phyloP scores from a whole-genome alignment of 2,329 filamentous ascomycete species.

The Fulvia fulva region DNA sequence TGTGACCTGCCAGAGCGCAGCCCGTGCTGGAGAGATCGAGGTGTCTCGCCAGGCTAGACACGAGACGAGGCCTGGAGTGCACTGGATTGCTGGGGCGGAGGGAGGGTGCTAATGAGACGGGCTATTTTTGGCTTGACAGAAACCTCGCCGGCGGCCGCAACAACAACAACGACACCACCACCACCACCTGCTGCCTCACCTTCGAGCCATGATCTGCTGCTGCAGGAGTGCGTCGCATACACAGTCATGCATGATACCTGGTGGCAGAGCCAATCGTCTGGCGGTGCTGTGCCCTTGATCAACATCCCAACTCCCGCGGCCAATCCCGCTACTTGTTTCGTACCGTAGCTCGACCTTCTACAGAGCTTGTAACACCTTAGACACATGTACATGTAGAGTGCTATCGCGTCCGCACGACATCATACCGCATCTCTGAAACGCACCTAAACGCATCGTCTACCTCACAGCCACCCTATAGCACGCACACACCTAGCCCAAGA shows the following conservation, averaged over 20 bases:
- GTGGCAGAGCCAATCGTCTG: neutral
- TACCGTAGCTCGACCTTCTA: neutral
- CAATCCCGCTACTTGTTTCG: neutral
- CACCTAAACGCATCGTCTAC: neutral
- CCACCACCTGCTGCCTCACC: no score
- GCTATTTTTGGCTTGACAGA: neutral
- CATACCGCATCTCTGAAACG: conserved; percentile 8
- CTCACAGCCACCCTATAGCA: neutral
- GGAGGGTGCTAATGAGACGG: neutral
- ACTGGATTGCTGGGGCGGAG: neutral
- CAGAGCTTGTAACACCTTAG: neutral
- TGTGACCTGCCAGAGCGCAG: neutral
- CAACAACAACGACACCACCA: neutral
- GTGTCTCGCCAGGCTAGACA: neutral
- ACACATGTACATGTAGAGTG: neutral
- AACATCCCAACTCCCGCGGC: neutral
- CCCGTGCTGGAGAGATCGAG: neutral
- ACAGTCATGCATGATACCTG: neutral
- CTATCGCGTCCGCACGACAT: conserved; percentile 1
- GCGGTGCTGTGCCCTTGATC: neutral
- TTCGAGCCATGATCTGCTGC: neutral
- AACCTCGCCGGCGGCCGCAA: neutral
- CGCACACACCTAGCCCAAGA: conserved; percentile 12
- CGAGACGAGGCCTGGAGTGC: neutral
- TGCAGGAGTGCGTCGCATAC: neutral